Base-by-base conservation (phyloP, 306 rosid genomes). In the Quercus variabilis region DNA sequence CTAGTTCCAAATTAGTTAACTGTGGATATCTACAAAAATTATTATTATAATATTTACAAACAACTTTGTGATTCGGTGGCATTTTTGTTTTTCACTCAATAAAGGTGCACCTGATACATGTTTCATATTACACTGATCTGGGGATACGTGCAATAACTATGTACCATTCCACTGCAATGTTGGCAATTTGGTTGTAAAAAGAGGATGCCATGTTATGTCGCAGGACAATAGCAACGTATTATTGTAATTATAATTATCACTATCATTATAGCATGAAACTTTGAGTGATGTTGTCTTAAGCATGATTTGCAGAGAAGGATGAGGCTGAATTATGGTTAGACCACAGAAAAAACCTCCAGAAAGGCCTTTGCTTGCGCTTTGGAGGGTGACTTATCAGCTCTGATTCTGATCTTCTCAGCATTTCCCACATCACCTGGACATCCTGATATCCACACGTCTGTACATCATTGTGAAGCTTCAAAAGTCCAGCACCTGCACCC, bases 381-480 rank as follows among this genome's bases (percentile, higher is more conserved):
- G 79, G 79, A 19, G 68, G 83, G 69, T 75, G 81, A 60, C 81
- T 79, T 25, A 52, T 58, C 17, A 63, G 31, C 73, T 85, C 86
- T 0, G 85, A 68, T 56, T 88, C 92, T 20, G 89, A 76, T 79
- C 78, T 75, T 43, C 80, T 85, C 57, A 88, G 82, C 82, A 94
- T 92, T 68, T 94, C 94, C 97, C 98, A 94, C 98, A 94, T 92
- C 77, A 94, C 96, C 33, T 92, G 95, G 28, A 94, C 92, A 51
- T 92, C 98, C 57, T 92, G 78, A 76, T 94, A 94, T 23, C 88
- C 96, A 79, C 98, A 94, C 3, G 91, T 92, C 41, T 94, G 88
- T 30, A 94, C 90, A 74, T 94, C 97, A 75, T 89, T 86, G 17
- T 87, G 85, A 52, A 94, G 97, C 83, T 88, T 91, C 80, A 94